Evolutionary conservation across 257 asterid species (phyloP).

Genomic region (Leonotis leonurus): DNA sequence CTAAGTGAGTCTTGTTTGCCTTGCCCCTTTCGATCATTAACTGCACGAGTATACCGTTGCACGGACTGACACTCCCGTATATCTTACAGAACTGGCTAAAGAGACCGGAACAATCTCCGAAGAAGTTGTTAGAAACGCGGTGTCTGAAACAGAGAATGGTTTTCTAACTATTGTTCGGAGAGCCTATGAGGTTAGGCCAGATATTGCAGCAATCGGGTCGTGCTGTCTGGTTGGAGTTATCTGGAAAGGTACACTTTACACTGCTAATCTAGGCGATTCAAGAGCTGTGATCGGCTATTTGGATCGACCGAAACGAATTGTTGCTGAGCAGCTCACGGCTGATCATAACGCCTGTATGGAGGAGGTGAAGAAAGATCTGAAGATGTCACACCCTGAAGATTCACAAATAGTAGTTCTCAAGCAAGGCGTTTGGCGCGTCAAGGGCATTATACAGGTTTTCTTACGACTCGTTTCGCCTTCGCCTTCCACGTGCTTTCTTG

Average conservation of each 20-base stretch:
- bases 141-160: constrained; percentile 60
- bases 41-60: constrained; percentile 1
- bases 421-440: constrained; percentile 68
- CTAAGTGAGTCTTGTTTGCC: constrained; percentile 39
- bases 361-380: constrained; percentile 65
- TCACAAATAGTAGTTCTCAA: constrained; percentile 40
- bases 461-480: background rate
- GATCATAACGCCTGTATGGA: constrained; percentile 68
- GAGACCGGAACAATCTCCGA: constrained; percentile 51
- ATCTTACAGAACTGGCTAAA: constrained; percentile 47
- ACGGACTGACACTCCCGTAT: background rate
- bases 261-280: constrained; percentile 82
- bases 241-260: constrained; percentile 46
- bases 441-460: constrained; percentile 80
- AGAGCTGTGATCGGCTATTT: constrained; percentile 71
- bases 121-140: constrained; percentile 43
- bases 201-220: constrained; percentile 55
- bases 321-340: constrained; percentile 63
- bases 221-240: constrained; percentile 83
- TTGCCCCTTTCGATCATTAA: background rate
- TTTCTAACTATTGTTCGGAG: constrained; percentile 44
- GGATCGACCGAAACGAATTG: constrained; percentile 36
- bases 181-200: constrained; percentile 35
- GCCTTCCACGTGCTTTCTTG: background rate
- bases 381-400: constrained; percentile 59